These are phyloP conservation scores for Phlyctochytrium planicorne DNA, from an alignment of 192 early-diverging fungal genomes.

Conservation along the genomic window DNA sequence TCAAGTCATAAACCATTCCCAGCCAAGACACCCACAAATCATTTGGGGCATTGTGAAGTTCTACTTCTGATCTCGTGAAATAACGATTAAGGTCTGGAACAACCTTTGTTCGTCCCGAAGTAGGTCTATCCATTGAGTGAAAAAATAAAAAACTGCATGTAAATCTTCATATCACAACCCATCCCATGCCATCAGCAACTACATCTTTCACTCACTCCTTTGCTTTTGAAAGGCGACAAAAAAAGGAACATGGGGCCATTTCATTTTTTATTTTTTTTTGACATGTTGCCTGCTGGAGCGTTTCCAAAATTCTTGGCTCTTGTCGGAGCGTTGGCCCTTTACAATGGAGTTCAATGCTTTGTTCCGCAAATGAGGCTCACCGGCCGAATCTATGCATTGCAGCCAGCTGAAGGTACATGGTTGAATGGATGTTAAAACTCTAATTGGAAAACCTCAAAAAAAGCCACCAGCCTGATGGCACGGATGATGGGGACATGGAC, in stretches of 20 bases:
- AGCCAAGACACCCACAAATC: conserved; percentile 60
- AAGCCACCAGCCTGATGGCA: conserved; percentile 79
- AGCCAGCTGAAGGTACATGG: conserved; percentile 56
- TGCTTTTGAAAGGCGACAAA: too few relatives aligned
- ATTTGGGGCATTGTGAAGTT: conserved; percentile 49
- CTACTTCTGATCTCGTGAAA: conserved; percentile 38
- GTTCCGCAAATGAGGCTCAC: conserved; percentile 71
- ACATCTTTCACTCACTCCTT: too few relatives aligned
- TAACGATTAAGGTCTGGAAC: background rate
- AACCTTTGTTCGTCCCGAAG: background rate
- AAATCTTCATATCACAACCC: too few relatives aligned
- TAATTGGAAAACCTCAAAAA: too few relatives aligned
- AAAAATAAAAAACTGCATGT: too few relatives aligned
- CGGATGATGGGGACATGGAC: conserved; percentile 92
- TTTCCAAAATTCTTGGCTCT: conserved; percentile 72
- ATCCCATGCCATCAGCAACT: too few relatives aligned
- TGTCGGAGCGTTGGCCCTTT: conserved; percentile 71
- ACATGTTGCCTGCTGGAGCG: conserved; percentile 25
- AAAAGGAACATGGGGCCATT: too few relatives aligned
- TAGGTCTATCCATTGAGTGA: too few relatives aligned
- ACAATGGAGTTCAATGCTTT: conserved; percentile 86
- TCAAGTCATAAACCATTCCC: conserved; percentile 54
- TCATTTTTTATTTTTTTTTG: too few relatives aligned
- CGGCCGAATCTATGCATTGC: conserved; percentile 69
- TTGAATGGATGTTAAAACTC: conserved; percentile 9